phyloP scores from a whole-genome alignment of 208 protist genomes.

The Leishmania turanica region DNA sequence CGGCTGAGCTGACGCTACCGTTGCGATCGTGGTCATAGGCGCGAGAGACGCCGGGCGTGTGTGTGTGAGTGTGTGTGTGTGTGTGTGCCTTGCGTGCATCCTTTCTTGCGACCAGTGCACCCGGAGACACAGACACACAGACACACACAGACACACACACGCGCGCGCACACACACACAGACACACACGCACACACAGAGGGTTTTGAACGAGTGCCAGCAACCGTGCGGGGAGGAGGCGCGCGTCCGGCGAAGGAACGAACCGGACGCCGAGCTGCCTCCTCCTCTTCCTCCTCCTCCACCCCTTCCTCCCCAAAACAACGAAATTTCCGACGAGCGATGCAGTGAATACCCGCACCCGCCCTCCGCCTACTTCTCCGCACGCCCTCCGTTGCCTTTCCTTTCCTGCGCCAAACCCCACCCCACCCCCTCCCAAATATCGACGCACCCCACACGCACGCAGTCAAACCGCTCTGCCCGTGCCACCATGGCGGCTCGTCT shows the following conservation, averaged over 20 bases:
- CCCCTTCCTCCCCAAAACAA: background rate
- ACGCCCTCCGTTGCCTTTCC: too few species aligned
- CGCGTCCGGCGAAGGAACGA: background rate
- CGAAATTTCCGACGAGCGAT: background rate
- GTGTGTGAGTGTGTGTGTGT: background rate
- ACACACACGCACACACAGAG: too few species aligned
- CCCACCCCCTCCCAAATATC: background rate
- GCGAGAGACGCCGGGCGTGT: background rate
- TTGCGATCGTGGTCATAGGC: slow-evolving; percentile 15
- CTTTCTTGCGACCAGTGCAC: background rate
- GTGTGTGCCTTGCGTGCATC: background rate
- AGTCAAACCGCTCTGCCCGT: too few species aligned
- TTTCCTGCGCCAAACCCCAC: too few species aligned
- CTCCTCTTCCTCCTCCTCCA: too few species aligned
- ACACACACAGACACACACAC: background rate
- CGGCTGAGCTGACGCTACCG: slow-evolving; percentile 19
- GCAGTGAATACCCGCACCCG: background rate
- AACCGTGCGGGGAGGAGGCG: background rate
- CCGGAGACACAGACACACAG: background rate
- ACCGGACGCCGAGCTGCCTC: background rate
- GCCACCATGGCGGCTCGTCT: slow-evolving; percentile 27
- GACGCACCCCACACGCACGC: background rate
- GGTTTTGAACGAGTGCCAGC: background rate
- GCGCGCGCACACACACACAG: background rate
- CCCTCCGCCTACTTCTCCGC: background rate